Percentiles rank a stretch among this genome's conserved stretches.
phyloP scores from a whole-genome alignment of 139 green algal genomes.

The Chlorella vulgaris region DNA sequence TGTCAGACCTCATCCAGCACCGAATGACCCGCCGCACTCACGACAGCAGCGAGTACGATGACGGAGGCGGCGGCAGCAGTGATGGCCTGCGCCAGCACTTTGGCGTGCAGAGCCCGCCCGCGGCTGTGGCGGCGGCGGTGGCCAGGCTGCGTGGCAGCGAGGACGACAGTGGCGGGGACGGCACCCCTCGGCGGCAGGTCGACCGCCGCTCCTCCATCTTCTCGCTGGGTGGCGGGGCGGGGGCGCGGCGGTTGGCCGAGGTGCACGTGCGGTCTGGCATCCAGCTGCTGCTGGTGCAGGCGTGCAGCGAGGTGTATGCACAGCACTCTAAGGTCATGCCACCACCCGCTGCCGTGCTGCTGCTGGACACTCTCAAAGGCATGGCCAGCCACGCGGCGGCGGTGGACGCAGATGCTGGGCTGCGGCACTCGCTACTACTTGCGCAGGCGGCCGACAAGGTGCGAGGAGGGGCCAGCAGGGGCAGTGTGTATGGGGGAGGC shows the following conservation, averaged over 20 bases:
- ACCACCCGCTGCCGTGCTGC: constrained; percentile 34
- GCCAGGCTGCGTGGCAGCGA: not conserved
- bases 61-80: not conserved
- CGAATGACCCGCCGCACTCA: constrained; percentile 20
- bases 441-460: constrained; percentile 54
- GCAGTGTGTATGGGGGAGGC: not conserved
- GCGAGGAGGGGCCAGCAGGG: not conserved
- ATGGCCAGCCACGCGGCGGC: constrained; percentile 68
- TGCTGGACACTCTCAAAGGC: constrained; percentile 73
- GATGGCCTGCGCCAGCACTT: constrained; percentile 8
- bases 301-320: constrained; percentile 68
- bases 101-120: constrained; percentile 5
- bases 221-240: constrained; percentile 68
- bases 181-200: not conserved
- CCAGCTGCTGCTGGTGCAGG: constrained; percentile 90
- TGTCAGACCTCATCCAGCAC: constrained; percentile 42
- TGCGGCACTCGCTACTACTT: constrained; percentile 67
- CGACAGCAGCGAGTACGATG: not conserved
- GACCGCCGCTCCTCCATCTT: constrained; percentile 38
- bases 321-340: constrained; percentile 51
- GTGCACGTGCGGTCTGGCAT: constrained; percentile 73
- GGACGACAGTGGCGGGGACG: not conserved
- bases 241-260: constrained; percentile 80
- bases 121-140: not conserved
- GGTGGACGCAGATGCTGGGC: constrained; percentile 71